Percentiles rank a stretch among this genome's conserved stretches.
Conservation (phyloP, 306 rosid genomes). For the Albizia julibrissin region DNA sequence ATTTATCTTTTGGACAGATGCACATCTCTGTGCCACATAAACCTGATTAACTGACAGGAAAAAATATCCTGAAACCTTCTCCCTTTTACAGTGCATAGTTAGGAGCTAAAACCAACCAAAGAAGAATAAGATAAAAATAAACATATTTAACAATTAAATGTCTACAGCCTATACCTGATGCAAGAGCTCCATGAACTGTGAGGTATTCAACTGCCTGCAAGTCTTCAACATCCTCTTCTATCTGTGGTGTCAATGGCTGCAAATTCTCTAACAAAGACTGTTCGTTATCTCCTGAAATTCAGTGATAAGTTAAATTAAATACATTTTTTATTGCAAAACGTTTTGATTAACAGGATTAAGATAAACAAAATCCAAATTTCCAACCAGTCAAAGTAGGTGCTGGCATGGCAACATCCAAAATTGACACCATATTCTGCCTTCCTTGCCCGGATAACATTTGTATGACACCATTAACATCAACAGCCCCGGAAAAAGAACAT, state of each 20-base stretch:
- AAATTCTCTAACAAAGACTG: conserved; percentile 53
- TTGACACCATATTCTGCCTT: conserved; percentile 77
- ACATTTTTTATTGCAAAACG: conserved; percentile 5
- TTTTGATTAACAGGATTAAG: neutral
- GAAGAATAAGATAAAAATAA: conserved; percentile 7
- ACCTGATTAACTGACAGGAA: conserved; percentile 4
- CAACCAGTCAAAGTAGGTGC: conserved; percentile 78
- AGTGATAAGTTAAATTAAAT: conserved; percentile 40
- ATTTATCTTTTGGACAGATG: conserved; percentile 15
- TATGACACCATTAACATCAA: conserved; percentile 63
- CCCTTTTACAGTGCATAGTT: neutral
- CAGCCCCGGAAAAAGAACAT: conserved; percentile 62
- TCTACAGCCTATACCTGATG: conserved; percentile 56
- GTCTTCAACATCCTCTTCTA: conserved; percentile 61
- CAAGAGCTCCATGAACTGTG: conserved; percentile 71
- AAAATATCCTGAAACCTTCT: conserved; percentile 8
- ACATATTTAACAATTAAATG: conserved; percentile 1
- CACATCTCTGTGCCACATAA: neutral
- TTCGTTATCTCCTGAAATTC: conserved; percentile 53
- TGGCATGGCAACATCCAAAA: conserved; percentile 87
- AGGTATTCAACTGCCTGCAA: conserved; percentile 60
- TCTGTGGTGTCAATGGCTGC: conserved; percentile 76
- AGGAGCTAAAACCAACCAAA: conserved; percentile 9
- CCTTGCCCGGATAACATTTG: conserved; percentile 74
- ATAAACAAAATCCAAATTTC: conserved; percentile 27